These are phyloP conservation scores for Globisporangium alternatum DNA, from an alignment of 352 stramenopile species.

Conservation along the genomic window DNA sequence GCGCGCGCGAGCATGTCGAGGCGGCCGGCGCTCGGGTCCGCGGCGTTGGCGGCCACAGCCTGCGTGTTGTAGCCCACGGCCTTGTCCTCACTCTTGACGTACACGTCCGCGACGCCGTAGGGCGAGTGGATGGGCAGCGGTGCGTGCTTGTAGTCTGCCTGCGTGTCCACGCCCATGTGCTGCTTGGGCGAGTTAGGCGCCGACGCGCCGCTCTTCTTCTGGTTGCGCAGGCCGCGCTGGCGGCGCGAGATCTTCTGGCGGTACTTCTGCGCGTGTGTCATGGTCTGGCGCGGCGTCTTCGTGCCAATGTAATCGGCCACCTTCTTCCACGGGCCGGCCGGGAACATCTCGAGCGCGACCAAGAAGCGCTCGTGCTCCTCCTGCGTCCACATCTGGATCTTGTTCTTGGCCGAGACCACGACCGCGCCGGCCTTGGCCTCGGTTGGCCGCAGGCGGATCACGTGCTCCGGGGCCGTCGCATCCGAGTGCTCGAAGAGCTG, in stretches of 20 bases:
- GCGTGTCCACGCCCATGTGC: constrained; percentile 19
- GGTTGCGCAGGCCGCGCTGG: constrained; percentile 69
- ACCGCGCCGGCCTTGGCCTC: constrained; percentile 78
- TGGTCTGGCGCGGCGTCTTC: constrained; percentile 92
- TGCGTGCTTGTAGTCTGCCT: constrained; percentile 31
- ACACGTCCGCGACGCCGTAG: constrained; percentile 57
- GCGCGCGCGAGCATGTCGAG: constrained; percentile 73
- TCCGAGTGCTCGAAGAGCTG: constrained; percentile 74
- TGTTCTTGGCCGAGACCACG: constrained; percentile 77
- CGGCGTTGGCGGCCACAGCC: constrained; percentile 13
- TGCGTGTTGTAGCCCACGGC: constrained; percentile 16
- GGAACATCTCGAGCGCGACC: constrained; percentile 81
- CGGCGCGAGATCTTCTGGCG: constrained; percentile 78
- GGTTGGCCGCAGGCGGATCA: constrained; percentile 75
- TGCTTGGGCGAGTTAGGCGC: constrained; percentile 13
- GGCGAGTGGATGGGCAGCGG: constrained; percentile 34
- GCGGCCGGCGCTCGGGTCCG: constrained; percentile 34
- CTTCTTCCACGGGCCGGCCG: constrained; percentile 81
- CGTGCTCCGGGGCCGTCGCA: constrained; percentile 30
- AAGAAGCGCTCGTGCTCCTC: constrained; percentile 87
- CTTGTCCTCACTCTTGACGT: constrained; percentile 39
- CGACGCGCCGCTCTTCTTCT: constrained; percentile 46
- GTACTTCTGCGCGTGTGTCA: constrained; percentile 85
- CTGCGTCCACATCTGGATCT: constrained; percentile 86
- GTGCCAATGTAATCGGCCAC: constrained; percentile 83